Evolutionary conservation across 2,329 filamentous ascomycete species (phyloP).

Genomic region (Xylaria multiplex): DNA sequence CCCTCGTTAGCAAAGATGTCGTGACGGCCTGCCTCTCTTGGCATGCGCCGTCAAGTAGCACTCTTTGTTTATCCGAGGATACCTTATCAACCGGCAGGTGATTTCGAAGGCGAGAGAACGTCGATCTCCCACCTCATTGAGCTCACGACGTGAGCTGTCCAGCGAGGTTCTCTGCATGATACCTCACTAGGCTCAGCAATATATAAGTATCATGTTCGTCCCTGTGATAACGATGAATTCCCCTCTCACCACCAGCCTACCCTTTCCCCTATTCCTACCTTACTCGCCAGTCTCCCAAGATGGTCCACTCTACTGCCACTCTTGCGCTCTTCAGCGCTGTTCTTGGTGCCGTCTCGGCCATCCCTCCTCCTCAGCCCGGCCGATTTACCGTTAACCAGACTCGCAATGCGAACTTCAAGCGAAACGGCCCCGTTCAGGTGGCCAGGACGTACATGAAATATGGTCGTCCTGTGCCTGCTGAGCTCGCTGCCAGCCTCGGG

Average conservation of each 20-base stretch:
- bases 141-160: conserved; percentile 12
- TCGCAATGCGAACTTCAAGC: conserved; percentile 38
- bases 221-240: conserved; percentile 6
- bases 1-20: conserved; percentile 16
- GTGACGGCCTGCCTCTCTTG: conserved; percentile 36
- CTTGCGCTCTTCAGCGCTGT: conserved; percentile 37
- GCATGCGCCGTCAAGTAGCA: conserved; percentile 28
- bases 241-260: conserved; percentile 14
- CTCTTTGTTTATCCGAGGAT: conserved; percentile 21
- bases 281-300: conserved; percentile 24
- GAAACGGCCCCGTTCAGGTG: conserved; percentile 35
- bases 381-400: conserved; percentile 37
- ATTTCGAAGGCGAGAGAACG: conserved; percentile 4
- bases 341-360: conserved; percentile 33
- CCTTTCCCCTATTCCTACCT: conserved; percentile 12
- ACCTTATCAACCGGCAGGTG: conserved; percentile 24
- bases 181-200: conserved; percentile 12
- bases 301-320: conserved; percentile 32
- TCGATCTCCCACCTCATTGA: conserved; percentile 34
- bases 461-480: conserved; percentile 35
- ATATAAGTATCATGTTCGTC: conserved; percentile 30
- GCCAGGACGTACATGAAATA: conserved; percentile 42
- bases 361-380: conserved; percentile 33
- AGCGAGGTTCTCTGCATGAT: conserved; percentile 16
- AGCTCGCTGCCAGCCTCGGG: conserved; percentile 31